Evolutionary conservation across 305 asterid genomes (phyloP).

Genomic region (Solanum aculeatissimum): DNA sequence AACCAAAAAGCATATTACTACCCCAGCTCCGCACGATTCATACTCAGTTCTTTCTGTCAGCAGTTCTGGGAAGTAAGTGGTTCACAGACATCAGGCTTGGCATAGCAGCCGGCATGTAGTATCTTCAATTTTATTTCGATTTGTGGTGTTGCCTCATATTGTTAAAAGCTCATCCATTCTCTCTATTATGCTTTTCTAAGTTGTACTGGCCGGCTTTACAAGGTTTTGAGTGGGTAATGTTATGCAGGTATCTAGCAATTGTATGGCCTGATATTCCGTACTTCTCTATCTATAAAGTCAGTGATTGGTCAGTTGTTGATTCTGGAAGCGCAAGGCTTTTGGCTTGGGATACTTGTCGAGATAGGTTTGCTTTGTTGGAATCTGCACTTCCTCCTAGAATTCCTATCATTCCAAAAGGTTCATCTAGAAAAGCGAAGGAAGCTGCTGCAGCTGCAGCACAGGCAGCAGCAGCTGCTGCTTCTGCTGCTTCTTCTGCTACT

Average conservation of each 20-base stretch:
- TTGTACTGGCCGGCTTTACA: not conserved
- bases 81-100: not conserved
- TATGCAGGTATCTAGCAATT: constrained; percentile 73
- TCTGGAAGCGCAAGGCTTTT: constrained; percentile 93
- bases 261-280: constrained; percentile 99
- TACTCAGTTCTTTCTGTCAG: constrained; percentile 80
- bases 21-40: constrained; percentile 93
- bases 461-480: constrained; percentile 87
- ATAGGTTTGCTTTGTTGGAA: constrained; percentile 85
- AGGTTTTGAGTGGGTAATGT: constrained; percentile 7
- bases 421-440: constrained; percentile 89
- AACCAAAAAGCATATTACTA: constrained; percentile 65
- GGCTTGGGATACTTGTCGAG: constrained; percentile 96
- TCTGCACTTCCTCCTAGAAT: constrained; percentile 69
- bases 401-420: constrained; percentile 80
- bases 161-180: not conserved
- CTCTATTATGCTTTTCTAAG: not conserved
- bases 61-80: constrained; percentile 93
- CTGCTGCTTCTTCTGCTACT: constrained; percentile 77
- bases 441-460: constrained; percentile 95
- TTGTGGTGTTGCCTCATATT: not conserved
- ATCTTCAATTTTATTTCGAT: not conserved
- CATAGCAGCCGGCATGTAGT: not conserved
- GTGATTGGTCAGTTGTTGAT: constrained; percentile 94
- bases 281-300: constrained; percentile 81